Evolutionary conservation across 2,329 filamentous ascomycete genomes (phyloP).

Genomic region (Phyllosticta citribraziliensis): DNA sequence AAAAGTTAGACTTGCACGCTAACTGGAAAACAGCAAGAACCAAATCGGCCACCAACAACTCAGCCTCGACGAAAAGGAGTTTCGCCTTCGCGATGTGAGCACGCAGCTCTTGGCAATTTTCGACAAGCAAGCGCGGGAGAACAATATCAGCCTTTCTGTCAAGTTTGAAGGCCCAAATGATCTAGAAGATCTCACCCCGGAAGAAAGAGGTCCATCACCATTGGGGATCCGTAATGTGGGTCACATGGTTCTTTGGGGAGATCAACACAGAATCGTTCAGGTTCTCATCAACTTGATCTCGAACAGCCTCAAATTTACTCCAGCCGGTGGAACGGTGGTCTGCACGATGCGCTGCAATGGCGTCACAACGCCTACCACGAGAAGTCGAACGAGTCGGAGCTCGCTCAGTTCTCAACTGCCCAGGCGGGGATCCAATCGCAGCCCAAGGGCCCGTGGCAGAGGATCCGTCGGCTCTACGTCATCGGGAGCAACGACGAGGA

Average conservation of each 20-base stretch:
- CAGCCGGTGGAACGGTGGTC: conserved; percentile 61
- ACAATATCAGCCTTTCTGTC: conserved; percentile 63
- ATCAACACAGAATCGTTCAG: conserved; percentile 81
- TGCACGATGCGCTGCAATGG: conserved; percentile 66
- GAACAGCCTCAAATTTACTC: conserved; percentile 88
- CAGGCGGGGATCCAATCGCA: conserved; percentile 20
- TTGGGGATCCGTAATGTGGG: conserved; percentile 39
- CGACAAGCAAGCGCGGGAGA: conserved; percentile 78
- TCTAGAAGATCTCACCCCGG: conserved; percentile 18
- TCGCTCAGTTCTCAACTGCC: conserved; percentile 34
- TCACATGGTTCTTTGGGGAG: conserved; percentile 86
- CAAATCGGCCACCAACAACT: conserved; percentile 74
- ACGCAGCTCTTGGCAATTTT: conserved; percentile 80
- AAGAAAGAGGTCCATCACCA: conserved; percentile 28
- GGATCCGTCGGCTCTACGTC: conserved; percentile 22
- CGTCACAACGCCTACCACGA: conserved; percentile 24
- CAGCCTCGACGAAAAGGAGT: conserved; percentile 74
- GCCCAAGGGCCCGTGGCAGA: conserved; percentile 20
- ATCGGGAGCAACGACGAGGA: conserved; percentile 15
- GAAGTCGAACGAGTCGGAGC: conserved; percentile 29
- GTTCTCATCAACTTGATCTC: conserved; percentile 90
- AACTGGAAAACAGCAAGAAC: conserved; percentile 58
- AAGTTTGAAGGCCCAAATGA: conserved; percentile 51
- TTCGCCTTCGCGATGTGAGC: conserved; percentile 71
- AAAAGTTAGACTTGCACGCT: not conserved